Percentiles rank a stretch among this genome's conserved stretches.
phyloP scores from a whole-genome alignment of 1,139 yeast species.

The Sugiyamaella grinbergsii region DNA sequence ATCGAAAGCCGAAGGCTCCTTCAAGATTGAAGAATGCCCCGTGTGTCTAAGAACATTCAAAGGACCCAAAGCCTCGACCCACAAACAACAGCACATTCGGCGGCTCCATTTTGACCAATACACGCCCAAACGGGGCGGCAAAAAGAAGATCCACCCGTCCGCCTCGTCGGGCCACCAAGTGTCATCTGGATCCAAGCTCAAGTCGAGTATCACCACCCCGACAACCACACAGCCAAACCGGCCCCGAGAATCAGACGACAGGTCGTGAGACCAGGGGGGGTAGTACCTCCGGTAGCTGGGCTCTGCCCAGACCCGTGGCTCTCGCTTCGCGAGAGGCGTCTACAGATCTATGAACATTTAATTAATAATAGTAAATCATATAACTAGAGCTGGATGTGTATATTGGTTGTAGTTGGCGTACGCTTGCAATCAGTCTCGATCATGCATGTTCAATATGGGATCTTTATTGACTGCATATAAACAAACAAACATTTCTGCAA shows the following conservation, averaged over 20 bases:
- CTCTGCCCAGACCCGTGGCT: constrained; percentile 9
- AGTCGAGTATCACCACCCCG: background rate
- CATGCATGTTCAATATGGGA: background rate
- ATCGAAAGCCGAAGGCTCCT: constrained; percentile 21
- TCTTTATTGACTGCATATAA: background rate
- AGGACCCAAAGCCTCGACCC: constrained; percentile 52
- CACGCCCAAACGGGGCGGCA: constrained; percentile 50
- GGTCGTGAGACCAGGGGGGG: background rate
- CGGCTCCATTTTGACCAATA: constrained; percentile 49
- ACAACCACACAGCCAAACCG: constrained; percentile 1
- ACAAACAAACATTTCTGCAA: background rate
- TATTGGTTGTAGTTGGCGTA: too few species aligned
- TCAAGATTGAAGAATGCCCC: constrained; percentile 45
- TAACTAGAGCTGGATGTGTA: too few species aligned
- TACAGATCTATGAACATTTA: background rate
- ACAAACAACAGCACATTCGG: constrained; percentile 51
- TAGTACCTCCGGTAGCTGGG: constrained; percentile 10
- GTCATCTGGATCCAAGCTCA: background rate
- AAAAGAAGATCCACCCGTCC: constrained; percentile 36
- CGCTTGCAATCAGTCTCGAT: too few species aligned
- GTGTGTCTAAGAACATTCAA: constrained; percentile 48
- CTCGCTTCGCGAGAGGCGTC: constrained; percentile 1
- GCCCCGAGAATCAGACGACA: background rate
- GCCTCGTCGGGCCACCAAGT: background rate
- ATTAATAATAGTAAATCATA: too few species aligned